phyloP scores from a whole-genome alignment of 352 stramenopile genomes.

The Phytophthora melonis region DNA sequence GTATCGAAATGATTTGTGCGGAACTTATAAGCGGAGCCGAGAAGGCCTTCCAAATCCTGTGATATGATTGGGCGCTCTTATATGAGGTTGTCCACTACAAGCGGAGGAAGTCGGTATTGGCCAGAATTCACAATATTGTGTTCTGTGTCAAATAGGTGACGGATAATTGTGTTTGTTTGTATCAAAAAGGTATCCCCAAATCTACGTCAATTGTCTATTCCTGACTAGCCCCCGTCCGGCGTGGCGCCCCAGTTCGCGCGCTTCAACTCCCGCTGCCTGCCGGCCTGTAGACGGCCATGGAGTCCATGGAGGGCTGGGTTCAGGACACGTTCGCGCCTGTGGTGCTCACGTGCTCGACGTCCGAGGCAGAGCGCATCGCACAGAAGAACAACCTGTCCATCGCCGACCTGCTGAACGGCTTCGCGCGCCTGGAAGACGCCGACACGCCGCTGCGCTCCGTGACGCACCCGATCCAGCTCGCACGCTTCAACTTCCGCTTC shows the following conservation, averaged over 20 bases:
- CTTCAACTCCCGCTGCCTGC: too few relatives aligned
- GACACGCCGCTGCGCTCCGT: conserved; percentile 83
- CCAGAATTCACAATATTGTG: too few relatives aligned
- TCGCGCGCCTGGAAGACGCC: conserved; percentile 63
- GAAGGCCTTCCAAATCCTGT: too few relatives aligned
- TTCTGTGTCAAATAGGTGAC: too few relatives aligned
- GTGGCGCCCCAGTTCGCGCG: too few relatives aligned
- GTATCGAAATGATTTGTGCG: too few relatives aligned
- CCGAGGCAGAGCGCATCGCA: conserved; percentile 81
- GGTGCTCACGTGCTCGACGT: conserved; percentile 80
- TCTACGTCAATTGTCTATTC: background rate
- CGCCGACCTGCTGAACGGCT: conserved; percentile 80
- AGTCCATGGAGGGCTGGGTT: conserved; percentile 73
- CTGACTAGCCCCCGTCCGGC: background rate
- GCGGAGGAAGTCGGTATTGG: too few relatives aligned
- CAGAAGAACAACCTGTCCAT: conserved; percentile 87
- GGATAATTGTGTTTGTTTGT: background rate
- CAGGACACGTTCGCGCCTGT: conserved; percentile 82
- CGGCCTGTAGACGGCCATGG: conserved; percentile 39
- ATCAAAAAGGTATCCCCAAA: background rate
- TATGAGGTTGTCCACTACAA: too few relatives aligned
- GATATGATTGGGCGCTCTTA: too few relatives aligned
- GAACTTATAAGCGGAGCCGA: too few relatives aligned
- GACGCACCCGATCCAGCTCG: conserved; percentile 67
- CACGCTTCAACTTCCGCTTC: conserved; percentile 85